Percentiles rank a stretch among this genome's conserved stretches.
Conservation (phyloP, 345 rosid genomes). For the Populus deltoides region DNA sequence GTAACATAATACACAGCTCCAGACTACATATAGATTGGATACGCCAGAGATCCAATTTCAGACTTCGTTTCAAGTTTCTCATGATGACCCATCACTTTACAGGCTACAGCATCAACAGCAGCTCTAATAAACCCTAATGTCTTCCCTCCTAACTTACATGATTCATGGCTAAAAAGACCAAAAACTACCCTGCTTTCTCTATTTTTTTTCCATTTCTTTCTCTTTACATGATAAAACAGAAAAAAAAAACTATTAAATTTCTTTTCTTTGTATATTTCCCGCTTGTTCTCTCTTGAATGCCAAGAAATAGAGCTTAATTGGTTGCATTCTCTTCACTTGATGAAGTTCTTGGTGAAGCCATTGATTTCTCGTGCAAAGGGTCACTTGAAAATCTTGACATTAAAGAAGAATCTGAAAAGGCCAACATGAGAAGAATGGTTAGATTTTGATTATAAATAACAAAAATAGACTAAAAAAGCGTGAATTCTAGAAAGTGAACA, state of each 20-base stretch:
- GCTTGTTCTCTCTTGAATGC: background rate
- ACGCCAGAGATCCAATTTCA: background rate
- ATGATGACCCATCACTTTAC: conserved; percentile 11
- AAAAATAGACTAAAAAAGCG: background rate
- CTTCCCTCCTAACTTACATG: background rate
- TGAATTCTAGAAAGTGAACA: background rate
- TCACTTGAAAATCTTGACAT: conserved; percentile 20
- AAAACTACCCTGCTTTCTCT: background rate
- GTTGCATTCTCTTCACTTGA: background rate
- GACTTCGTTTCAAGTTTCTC: background rate
- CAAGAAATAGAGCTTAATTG: background rate
- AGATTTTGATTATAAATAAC: background rate
- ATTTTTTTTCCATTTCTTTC: background rate
- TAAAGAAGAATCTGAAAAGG: conserved; percentile 19
- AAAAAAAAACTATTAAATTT: background rate
- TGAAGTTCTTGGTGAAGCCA: conserved; percentile 17
- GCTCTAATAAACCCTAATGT: background rate
- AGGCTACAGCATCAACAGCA: background rate
- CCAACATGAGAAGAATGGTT: background rate
- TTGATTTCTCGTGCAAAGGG: background rate
- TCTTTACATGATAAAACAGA: conserved; percentile 1
- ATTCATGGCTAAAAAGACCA: background rate
- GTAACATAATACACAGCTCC: conserved; percentile 2
- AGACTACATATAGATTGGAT: background rate
- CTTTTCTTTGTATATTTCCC: conserved; percentile 1